Base-by-base conservation (phyloP, 768 basidiomycete species). In the Dentipellis sp. region DNA sequence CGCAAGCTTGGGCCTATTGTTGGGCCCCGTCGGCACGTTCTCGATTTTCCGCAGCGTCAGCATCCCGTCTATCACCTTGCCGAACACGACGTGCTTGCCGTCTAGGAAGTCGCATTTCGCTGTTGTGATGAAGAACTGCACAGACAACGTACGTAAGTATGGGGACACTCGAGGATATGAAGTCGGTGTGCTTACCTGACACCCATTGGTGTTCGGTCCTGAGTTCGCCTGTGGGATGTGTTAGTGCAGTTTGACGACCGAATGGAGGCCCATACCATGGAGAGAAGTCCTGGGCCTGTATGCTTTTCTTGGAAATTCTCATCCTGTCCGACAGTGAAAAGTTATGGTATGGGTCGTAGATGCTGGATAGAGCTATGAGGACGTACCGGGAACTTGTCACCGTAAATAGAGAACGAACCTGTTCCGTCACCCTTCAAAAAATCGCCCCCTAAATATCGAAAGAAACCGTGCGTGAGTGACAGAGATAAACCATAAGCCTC, bases 261-360 rank as follows among this genome's bases (percentile, higher is more conserved):
- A 16, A 53, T 39, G 49, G 17, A 50, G 50, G 17, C 39, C 50
- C n/a, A 51, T 64, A 87, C 94, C 94, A 98, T 97, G 38, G 91
- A 94, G 22, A 98, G 71, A 38, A 97, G 72, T 1, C 94, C 94
- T 1, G 94, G 84, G 1, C 78, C 86, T 0, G 75, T 80, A 65
- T 99, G 95, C 67, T 94, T 94, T 64, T 92, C 83, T 54, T 80
- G 78, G 65, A 98, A 98, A 70, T 94, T 98, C 74, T 98, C 95
- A 65, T 98, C 95, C 86, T 94, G 58, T 7, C 47, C 21, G 16
- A 35, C 14, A 23, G 29, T 11, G 37, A 59, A 23, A 59, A 45
- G 29, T 29, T 10, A 40, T 4, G 16, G 10, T 1, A 14, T 22
- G 3, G 22, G 7, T 4, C 1, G 16, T 8, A 3, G 21, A 50